Base-by-base conservation (phyloP, 768 basidiomycete species). In the Termitomyces sp. region DNA sequence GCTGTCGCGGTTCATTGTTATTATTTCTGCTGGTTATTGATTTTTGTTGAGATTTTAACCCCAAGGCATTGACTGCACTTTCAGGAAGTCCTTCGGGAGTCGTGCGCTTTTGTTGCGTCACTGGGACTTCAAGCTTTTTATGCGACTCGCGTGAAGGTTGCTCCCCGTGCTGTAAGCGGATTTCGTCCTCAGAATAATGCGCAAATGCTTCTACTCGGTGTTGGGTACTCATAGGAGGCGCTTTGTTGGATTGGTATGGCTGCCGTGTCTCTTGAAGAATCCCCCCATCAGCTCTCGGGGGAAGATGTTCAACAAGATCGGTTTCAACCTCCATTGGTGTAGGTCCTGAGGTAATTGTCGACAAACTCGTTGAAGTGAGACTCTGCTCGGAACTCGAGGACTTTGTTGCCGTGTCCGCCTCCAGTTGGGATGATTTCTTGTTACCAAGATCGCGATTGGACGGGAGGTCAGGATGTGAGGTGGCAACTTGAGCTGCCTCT, bases 311-410 rank as follows among this genome's bases (percentile, higher is more conserved):
- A 15, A 11, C 31, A 21, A 46, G 10, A 21, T 35, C 30, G 26
- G 21, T 42, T 19, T 54, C n/a, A 28, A 11, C 31, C 10, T 46
- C 52, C 40, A 43, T 35, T 37, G 45, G 54, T 33, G 9, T 21
- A 31, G 15, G 17, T 50, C 48, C 57, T 19, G 33, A 23, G 19
- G n/a, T n/a, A 5, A 30, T 17, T 5, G 23, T 47, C 10, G 17
- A 8, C 23, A 41, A 28, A 35, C 17, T 17, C 11, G 7, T 59
- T 15, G 28, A 30, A 53, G 51, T 62, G 61, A 5, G 63, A 57
- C 21, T 64, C 10, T 40, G 50, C 57, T 70, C 67, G 63, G 33
- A 54, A 53, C 54, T 68, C 67, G 49, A 64, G 45, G 21, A 56
- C 53, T 49, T 67, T 62, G 46, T 60, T 5, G 60, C 62, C 21